Evolutionary conservation across 2,329 filamentous ascomycete genomes (phyloP), one percentile per base, ranked within the genome.

Genomic region (Epichloe hybrida): DNA sequence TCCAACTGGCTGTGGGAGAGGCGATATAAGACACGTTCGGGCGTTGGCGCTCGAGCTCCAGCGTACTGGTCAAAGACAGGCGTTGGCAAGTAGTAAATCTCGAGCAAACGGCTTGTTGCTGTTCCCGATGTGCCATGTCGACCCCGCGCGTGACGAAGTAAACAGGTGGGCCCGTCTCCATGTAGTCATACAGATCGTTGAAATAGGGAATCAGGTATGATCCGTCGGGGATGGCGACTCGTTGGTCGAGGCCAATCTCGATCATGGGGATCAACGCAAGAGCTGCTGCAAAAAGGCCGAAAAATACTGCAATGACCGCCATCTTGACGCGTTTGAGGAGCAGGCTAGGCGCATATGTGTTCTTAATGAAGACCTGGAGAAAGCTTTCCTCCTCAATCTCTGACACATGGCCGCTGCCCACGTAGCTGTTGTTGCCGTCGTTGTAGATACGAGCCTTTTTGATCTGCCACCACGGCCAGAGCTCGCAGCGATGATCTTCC

Each of bases 161-260:
- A 7, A 98, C 89, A 0, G 93, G 93, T 46, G 93, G 91, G 0
- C 93, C 94, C 15, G 83, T 83, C 54, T 90, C 86, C 59, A 97
- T 85, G 64, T 98, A 98, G 53, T 82, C 81, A 64, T 96, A 95
- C 34, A 98, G 73, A 64, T 98, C 93, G 61, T 97, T 89, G 69
- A 98, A 98, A 67, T 95, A 98, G 9, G 86, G 81, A 55, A 98
- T 95, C 48, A 98, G 73, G 64, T 98, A 98, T 1, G 91, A 97
- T 60, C 88, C 90, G 56, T 86, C 87, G 0, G 93, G 93, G 52
- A 98, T 86, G 11, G 93, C 93, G 50, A 96, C 91, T 17, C 93
- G 83, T 69, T 98, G 93, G 62, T 98, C 93, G 31, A 98, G 74
- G 0, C 93, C 93, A 41, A 98, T 79, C 58, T 91, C 70, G 17